Evolutionary conservation across 495 filamentous ascomycete species (phyloP), one percentile per base, ranked within the genome.

Genomic region (Articulospora tetracladia): DNA sequence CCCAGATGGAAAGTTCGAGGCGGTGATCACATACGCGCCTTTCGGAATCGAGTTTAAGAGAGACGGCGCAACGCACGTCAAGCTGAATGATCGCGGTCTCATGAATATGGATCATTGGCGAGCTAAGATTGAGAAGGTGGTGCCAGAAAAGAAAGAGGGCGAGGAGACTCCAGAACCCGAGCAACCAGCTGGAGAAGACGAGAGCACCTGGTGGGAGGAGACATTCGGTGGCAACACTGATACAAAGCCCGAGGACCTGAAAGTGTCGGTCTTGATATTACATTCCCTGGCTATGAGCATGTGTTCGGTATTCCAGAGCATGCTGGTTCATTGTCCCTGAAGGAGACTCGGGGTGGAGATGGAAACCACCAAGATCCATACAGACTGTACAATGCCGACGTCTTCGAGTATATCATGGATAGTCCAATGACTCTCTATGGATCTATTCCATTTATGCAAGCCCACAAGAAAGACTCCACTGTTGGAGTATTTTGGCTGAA

Each of bases 401-500:
- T 98, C 19, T 98, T 98, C 66, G 94, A 98, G 73, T 98, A 98
- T 71, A 88, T 95, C 65, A 84, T 95, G 65, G 87, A 97, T 72
- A 97, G 90, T 73, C 92, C 94, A 1, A 98, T 98, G 94, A 97
- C 94, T n/a, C 77, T 98, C 22, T 98, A 98, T 69, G 94, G 94
- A 51, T 74, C 91, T 8, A 98, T 98, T 66, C 94, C 94, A 20
- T 86, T 97, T 64, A 96, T 98, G 92, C 93, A 97, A 73, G 94
- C 94, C 19, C 93, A 97, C 64, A 87, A 88, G 66, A 93, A 94
- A 70, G 85, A 87, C 67, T 97, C 93, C 0, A 94, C 92, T 8
- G 92, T 97, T 52, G 95, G 92, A 55, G 89, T 98, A n/a, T 96
- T 98, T 74, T 98, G 94, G 94, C 81, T 98, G 52, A 98, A 97